Evolutionary conservation across 805 yeast species (phyloP), one percentile per base, ranked within the genome.

Genomic region (Ogataea ganodermae): DNA sequence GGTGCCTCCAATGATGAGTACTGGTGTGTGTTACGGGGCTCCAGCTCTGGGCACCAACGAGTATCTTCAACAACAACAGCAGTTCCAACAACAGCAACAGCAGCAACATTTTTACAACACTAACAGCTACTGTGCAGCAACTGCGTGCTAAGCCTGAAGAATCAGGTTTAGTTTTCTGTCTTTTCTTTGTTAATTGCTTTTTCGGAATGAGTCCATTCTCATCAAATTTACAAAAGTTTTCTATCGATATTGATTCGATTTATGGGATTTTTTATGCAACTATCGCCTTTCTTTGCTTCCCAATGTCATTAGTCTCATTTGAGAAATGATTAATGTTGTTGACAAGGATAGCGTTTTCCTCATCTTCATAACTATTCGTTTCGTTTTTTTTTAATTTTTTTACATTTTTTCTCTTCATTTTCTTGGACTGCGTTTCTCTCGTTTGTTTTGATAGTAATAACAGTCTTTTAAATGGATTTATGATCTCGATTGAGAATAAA

Each of bases 61-160:
- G 26, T 41, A 41, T 4, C 37, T 35, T 9, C 45, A 43, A 36
- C 51, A 50, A 37, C 45, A 44, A 16, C 44, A 44, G 27, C 39
- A 38, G 30, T 50, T 39, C 16, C 46, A 45, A 18, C 52, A 49
- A 32, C 49, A 44, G 31, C 48, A 39, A 28, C 48, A 32, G 23
- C 46, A 37, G 39, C 54, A 51, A 32, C 37, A 41, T 17, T 40
- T 45, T 13, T 49, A 53, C 42, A 39, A 44, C 33, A 24, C 52
- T 10, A 33, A 33, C 18, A 46, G 26, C 42, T 56, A 51, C 26
- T 51, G 57, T 42, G 50, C 61, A 31, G 55, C 62, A 4, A 44
- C 58, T 26, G 61, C 62, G n/a, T 56, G 59, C 41, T 59, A 38
- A 50, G n/a, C 8, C 5, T 8, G 4, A 18, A 17, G 22, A 10